Evolutionary conservation across 139 green algal genomes (phyloP), one percentile per base, ranked within the genome.

Genomic region (Diplosphaera chodatii): DNA sequence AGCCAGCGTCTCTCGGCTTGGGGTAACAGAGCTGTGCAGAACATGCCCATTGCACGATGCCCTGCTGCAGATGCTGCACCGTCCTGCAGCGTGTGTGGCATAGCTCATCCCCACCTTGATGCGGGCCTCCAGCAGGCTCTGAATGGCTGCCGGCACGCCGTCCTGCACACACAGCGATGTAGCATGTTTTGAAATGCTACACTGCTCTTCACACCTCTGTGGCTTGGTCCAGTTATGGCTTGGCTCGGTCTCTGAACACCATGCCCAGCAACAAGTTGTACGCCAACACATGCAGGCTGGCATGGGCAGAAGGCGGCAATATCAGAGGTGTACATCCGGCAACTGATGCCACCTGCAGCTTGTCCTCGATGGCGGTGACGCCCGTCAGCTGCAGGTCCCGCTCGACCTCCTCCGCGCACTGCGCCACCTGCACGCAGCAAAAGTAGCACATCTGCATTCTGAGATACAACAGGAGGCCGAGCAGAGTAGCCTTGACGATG

Each of bases 331-430:
- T 48, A 13, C 13, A 59, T 18, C 16, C 48, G 13, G 25, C 16
- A 25, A 10, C 48, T 18, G 25, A 59, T 4, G 8, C n/a, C 73
- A 70, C 80, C 80, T 79, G 82, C 73, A 99, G 90, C 86, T 99
- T 98, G 84, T 99, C 95, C 83, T 99, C 95, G 67, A 99, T 99
- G 55, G 95, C 95, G 22, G 93, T 99, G 63, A 91, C 91, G 32
- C 94, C 94, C 68, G 98, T 83, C 27, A 98, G 84, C 74, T 94
- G 85, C 69, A 96, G 82, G 55, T 91, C 78, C 10, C 67, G 33
- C 80, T 96, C 91, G 32, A 94, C 86, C 59, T 88, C 78, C 69
- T 84, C 64, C 8, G 71, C 76, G 33, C 86, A 64, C 18, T 69
- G 59, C 29, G 88, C 83, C 37, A 95, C 33, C 48, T 59, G 48